These are phyloP conservation scores for Vicia faba DNA, from an alignment of 306 rosid species.

Conservation along the genomic window DNA sequence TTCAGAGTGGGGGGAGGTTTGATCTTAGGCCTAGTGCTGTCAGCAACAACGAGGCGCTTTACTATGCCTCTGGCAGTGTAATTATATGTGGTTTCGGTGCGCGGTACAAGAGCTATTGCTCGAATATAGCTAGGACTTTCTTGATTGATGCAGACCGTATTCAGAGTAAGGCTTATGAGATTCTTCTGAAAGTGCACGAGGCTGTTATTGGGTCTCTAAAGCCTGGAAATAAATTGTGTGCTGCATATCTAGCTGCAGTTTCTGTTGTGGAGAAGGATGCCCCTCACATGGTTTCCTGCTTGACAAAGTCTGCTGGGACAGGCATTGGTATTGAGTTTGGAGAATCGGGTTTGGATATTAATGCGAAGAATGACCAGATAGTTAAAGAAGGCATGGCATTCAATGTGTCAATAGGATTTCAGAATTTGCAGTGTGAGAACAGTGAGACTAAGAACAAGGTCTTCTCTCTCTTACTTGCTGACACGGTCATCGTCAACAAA, in stretches of 20 bases:
- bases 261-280: conserved; percentile 80
- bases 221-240: conserved; percentile 66
- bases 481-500: conserved; percentile 65
- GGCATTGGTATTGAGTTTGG: conserved; percentile 96
- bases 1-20: conserved; percentile 96
- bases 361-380: conserved; percentile 73
- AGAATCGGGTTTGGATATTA: conserved; percentile 83
- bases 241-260: conserved; percentile 78
- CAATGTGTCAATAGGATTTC: conserved; percentile 86
- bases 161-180: conserved; percentile 85
- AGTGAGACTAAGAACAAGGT: conserved; percentile 54
- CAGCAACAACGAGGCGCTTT: conserved; percentile 75
- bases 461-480: conserved; percentile 84
- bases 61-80: conserved; percentile 82
- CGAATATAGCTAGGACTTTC: conserved; percentile 80
- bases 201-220: conserved; percentile 69
- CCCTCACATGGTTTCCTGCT: conserved; percentile 64
- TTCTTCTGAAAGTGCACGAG: conserved; percentile 87
- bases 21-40: conserved; percentile 99
- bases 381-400: conserved; percentile 85
- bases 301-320: conserved; percentile 89
- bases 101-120: conserved; percentile 91
- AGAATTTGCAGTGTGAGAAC: conserved; percentile 61
- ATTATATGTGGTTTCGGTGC: conserved; percentile 92
- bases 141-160: conserved; percentile 81